Evolutionary conservation across 768 basidiomycete genomes (phyloP).

Genomic region (Mycena galopus): DNA sequence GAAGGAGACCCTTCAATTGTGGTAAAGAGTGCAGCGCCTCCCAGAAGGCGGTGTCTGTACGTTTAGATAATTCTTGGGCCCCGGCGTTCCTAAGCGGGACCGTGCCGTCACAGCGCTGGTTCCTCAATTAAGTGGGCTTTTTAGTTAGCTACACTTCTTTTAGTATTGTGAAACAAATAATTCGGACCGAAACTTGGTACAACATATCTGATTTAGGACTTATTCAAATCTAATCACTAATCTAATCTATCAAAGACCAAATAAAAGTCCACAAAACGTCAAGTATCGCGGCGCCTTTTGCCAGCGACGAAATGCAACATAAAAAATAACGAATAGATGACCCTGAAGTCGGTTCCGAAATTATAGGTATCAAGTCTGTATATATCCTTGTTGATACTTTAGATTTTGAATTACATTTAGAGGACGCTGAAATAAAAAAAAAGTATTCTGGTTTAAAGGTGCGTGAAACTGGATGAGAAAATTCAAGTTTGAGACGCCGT

Average conservation of each 20-base stretch:
- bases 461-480: no score
- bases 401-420: no score
- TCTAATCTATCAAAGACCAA: slow-evolving; percentile 22
- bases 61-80: no score
- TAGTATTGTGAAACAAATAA: slow-evolving; percentile 11
- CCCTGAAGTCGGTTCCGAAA: no score
- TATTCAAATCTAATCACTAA: slow-evolving; percentile 13
- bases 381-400: no score
- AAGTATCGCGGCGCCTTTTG: slow-evolving; percentile 9
- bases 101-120: slow-evolving; percentile 13
- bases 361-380: no score
- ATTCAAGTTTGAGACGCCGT: no score
- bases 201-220: slow-evolving; percentile 16
- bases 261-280: slow-evolving; percentile 7
- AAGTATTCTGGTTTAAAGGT: no score
- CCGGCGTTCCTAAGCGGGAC: no score
- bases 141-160: slow-evolving; percentile 1
- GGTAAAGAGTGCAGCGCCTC: background rate
- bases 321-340: slow-evolving; percentile 7
- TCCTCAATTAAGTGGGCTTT: slow-evolving; percentile 15
- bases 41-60: background rate
- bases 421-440: no score
- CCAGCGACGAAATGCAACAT: background rate
- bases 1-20: background rate
- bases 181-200: background rate